Evolutionary conservation across 495 filamentous ascomycete species (phyloP).

Genomic region (Echria macrotheca): DNA sequence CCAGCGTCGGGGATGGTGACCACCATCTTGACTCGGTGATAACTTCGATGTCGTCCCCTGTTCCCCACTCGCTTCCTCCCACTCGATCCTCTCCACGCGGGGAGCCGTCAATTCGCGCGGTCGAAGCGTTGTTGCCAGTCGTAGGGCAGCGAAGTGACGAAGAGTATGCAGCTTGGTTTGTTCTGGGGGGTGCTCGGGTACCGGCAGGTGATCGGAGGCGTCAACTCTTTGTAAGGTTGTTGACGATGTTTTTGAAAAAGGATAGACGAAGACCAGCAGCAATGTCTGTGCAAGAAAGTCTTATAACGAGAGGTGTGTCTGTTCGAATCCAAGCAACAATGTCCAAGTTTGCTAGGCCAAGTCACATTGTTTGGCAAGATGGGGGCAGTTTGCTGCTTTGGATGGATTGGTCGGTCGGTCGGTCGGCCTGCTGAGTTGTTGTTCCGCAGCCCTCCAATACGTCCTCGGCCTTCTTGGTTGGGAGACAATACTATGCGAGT

Average conservation of each 20-base stretch:
- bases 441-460: too few relatives aligned
- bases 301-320: conserved; percentile 1
- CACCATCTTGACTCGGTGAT: conserved; percentile 25
- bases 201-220: too few relatives aligned
- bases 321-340: background rate
- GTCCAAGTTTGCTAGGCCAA: background rate
- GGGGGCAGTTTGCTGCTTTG: background rate
- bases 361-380: conserved; percentile 3
- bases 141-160: too few relatives aligned
- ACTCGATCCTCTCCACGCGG: background rate
- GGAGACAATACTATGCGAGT: background rate
- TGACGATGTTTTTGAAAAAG: too few relatives aligned
- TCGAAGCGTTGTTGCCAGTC: too few relatives aligned
- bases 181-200: too few relatives aligned
- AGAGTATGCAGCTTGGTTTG: too few relatives aligned
- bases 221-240: too few relatives aligned
- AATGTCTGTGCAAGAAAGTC: background rate
- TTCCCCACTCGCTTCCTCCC: conserved; percentile 12
- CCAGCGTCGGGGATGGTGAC: conserved; percentile 39
- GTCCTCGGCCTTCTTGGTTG: too few relatives aligned
- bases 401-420: conserved; percentile 1
- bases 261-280: too few relatives aligned
- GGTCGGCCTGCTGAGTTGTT: conserved; percentile 1
- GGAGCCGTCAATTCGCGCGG: background rate
- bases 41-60: conserved; percentile 8